Conservation (phyloP, 768 basidiomycete genomes). For the Termitomyces sp. region DNA sequence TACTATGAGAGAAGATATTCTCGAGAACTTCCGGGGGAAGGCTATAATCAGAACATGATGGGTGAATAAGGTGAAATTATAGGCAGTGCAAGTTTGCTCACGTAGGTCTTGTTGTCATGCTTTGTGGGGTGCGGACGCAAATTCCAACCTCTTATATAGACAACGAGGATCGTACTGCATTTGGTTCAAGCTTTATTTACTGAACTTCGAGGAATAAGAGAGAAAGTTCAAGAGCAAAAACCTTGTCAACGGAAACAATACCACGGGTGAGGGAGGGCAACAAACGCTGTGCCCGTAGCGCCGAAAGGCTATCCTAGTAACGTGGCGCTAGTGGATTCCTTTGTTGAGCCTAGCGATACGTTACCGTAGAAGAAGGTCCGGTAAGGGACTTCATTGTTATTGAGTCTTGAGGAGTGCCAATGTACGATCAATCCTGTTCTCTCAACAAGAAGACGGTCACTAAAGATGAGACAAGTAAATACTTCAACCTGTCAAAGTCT, state of each 20-base stretch:
- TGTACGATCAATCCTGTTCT: no score
- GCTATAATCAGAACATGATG: not conserved
- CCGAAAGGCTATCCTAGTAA: not conserved
- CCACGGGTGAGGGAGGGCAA: not conserved
- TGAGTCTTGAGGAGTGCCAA: no score
- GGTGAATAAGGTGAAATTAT: not conserved
- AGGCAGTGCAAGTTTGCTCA: not conserved
- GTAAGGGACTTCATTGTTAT: not conserved
- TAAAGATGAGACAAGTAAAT: not conserved
- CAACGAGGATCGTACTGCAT: not conserved
- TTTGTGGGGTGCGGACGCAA: not conserved
- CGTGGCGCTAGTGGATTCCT: not conserved
- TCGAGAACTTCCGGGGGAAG: slow-evolving; percentile 5
- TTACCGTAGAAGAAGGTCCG: not conserved
- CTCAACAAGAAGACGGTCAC: not conserved
- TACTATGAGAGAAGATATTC: slow-evolving; percentile 4
- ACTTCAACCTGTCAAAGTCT: not conserved
- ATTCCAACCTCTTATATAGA: not conserved
- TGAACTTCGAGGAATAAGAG: not conserved
- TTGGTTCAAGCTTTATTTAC: not conserved
- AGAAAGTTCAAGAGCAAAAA: not conserved
- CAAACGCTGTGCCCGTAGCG: not conserved
- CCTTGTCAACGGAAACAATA: not conserved
- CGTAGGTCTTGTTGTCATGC: not conserved
- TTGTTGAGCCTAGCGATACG: not conserved